These are phyloP conservation scores for Rubroshorea leprosula DNA, from an alignment of 345 rosid genomes.

Conservation along the genomic window DNA sequence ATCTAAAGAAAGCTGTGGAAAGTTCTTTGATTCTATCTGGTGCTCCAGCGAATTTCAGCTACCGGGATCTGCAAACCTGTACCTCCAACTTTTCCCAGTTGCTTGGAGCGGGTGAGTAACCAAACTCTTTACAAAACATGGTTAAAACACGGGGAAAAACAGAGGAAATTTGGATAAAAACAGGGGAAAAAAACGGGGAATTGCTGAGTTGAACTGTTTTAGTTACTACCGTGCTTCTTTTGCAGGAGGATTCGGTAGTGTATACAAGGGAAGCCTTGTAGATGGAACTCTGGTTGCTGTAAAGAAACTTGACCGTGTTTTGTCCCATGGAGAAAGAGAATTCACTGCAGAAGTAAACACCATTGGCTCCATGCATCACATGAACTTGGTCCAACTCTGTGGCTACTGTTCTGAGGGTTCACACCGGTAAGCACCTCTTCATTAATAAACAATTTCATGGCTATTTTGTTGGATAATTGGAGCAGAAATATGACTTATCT, in stretches of 20 bases:
- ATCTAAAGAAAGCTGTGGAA: conserved; percentile 45
- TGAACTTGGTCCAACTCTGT: conserved; percentile 66
- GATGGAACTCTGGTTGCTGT: conserved; percentile 56
- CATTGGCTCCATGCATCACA: conserved; percentile 84
- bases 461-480: too few species aligned
- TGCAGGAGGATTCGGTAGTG: conserved; percentile 79
- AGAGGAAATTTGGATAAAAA: too few species aligned
- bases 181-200: conserved; percentile 8
- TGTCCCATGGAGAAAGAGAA: conserved; percentile 66
- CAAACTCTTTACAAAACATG: background rate
- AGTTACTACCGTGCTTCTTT: background rate
- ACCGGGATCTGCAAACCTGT: conserved; percentile 60
- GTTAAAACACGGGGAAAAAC: too few species aligned
- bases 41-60: conserved; percentile 62
- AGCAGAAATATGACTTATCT: too few species aligned
- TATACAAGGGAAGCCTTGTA: conserved; percentile 55
- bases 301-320: conserved; percentile 59
- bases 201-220: background rate
- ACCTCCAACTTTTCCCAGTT: conserved; percentile 63
- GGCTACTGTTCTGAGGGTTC: conserved; percentile 76
- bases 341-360: conserved; percentile 81
- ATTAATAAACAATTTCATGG: too few species aligned
- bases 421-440: conserved; percentile 58
- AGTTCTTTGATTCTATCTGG: conserved; percentile 50
- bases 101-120: conserved; percentile 67